Evolutionary conservation across 2,329 filamentous ascomycete species (phyloP).

Genomic region (Neoarthrinium moseri): DNA sequence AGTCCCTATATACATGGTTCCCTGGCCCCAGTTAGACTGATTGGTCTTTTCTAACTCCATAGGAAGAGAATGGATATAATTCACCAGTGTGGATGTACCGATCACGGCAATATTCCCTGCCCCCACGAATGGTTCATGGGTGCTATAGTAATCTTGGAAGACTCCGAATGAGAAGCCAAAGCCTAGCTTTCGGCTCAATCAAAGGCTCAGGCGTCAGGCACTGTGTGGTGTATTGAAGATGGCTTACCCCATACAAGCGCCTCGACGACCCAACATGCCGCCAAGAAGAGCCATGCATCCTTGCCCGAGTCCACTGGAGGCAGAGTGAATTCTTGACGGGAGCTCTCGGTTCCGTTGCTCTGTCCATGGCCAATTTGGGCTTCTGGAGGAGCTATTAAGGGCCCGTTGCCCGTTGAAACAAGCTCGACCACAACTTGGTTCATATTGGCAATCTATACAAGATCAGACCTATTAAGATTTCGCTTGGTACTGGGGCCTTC

Average conservation of each 20-base stretch:
- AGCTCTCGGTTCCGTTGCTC: not conserved
- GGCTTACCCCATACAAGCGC: slow-evolving; percentile 51
- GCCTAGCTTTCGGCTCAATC: slow-evolving; percentile 15
- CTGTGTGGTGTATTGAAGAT: too few species aligned
- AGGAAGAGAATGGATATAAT: slow-evolving; percentile 4
- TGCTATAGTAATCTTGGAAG: slow-evolving; percentile 42
- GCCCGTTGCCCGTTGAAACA: too few species aligned
- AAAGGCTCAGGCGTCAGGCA: too few species aligned
- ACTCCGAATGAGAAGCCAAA: slow-evolving; percentile 37
- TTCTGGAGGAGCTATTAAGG: too few species aligned
- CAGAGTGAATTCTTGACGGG: slow-evolving; percentile 28
- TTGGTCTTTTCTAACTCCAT: not conserved
- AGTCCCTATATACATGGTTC: slow-evolving; percentile 45
- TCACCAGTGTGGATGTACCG: slow-evolving; percentile 38
- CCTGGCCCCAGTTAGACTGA: slow-evolving; percentile 21
- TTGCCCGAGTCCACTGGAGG: slow-evolving; percentile 47
- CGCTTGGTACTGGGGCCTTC: too few species aligned
- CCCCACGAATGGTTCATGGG: slow-evolving; percentile 31
- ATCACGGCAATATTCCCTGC: slow-evolving; percentile 41
- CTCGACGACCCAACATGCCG: slow-evolving; percentile 50
- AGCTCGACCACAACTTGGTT: too few species aligned
- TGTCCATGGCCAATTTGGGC: too few species aligned
- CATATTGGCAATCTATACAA: too few species aligned
- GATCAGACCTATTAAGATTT: too few species aligned
- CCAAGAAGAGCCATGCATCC: slow-evolving; percentile 50